Conservation (phyloP, 768 basidiomycete species). For the Boletus fagicola region DNA sequence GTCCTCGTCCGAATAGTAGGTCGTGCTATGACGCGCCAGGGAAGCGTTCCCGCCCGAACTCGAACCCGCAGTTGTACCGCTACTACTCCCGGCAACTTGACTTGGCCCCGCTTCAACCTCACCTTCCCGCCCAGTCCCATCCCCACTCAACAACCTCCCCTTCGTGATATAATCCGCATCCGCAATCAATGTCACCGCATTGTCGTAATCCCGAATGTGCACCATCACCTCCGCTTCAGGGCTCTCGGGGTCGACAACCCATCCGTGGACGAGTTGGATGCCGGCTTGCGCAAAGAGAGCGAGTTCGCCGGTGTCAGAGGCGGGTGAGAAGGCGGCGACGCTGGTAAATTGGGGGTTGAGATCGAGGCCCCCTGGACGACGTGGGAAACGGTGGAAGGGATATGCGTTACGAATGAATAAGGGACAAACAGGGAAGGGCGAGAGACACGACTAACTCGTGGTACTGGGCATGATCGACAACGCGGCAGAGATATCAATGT, state of each 20-base stretch:
- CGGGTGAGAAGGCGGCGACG: slow-evolving; percentile 63
- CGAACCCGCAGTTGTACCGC: background rate
- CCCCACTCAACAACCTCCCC: slow-evolving; percentile 50
- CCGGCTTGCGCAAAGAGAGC: slow-evolving; percentile 81
- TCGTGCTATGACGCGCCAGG: slow-evolving; percentile 6
- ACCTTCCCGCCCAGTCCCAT: background rate
- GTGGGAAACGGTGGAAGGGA: too few species aligned
- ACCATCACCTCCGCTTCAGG: slow-evolving; percentile 55
- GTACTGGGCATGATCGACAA: slow-evolving; percentile 52
- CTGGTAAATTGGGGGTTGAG: slow-evolving; percentile 82
- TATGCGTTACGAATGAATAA: background rate
- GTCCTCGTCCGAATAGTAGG: slow-evolving; percentile 51
- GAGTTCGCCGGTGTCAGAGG: slow-evolving; percentile 69
- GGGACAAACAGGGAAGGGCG: background rate
- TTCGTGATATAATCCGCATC: slow-evolving; percentile 75
- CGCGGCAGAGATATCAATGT: slow-evolving; percentile 34
- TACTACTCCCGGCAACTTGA: background rate
- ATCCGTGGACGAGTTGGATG: slow-evolving; percentile 84
- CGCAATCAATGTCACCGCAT: slow-evolving; percentile 68
- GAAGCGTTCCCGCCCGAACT: slow-evolving; percentile 5
- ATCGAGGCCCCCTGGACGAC: slow-evolving; percentile 73
- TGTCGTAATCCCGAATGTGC: slow-evolving; percentile 66
- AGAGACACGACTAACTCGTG: slow-evolving; percentile 54
- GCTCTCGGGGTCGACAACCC: slow-evolving; percentile 51
- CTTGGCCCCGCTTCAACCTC: slow-evolving; percentile 19